phyloP scores from a whole-genome alignment of 176 grass and related monocot species.

The Stipa capillata region DNA sequence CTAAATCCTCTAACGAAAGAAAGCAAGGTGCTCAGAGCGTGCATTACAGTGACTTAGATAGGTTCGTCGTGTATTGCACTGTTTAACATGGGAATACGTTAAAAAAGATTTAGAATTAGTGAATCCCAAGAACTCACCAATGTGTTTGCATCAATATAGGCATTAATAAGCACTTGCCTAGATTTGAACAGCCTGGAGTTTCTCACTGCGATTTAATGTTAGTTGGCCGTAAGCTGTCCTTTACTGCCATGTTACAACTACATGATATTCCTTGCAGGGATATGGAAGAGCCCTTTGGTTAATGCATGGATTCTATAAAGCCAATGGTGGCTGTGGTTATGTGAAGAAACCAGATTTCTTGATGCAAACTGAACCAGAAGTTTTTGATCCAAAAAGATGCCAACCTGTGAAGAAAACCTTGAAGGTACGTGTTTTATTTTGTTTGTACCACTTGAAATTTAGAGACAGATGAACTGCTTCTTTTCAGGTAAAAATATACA shows the following conservation, averaged over 20 bases:
- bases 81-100: neutral
- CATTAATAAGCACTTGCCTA: neutral
- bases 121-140: neutral
- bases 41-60: neutral
- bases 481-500: slow-evolving; percentile 83
- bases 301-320: too few species aligned
- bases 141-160: neutral
- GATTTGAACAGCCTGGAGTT: neutral
- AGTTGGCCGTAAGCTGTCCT: neutral
- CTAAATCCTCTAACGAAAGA: neutral
- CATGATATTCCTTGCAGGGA: slow-evolving; percentile 34
- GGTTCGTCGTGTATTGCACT: neutral
- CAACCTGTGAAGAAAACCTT: slow-evolving; percentile 54
- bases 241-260: neutral
- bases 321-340: too few species aligned
- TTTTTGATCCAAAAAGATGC: too few species aligned
- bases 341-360: too few species aligned
- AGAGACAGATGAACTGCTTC: neutral
- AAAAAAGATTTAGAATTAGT: neutral
- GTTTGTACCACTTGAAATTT: neutral
- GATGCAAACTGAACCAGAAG: too few species aligned
- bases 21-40: neutral
- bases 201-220: neutral
- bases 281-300: slow-evolving; percentile 78
- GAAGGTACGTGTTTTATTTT: slow-evolving; percentile 5